Evolutionary conservation across 2,329 filamentous ascomycete genomes (phyloP), one percentile per base, ranked within the genome.

Genomic region (Hymenoscyphus fraxineus): DNA sequence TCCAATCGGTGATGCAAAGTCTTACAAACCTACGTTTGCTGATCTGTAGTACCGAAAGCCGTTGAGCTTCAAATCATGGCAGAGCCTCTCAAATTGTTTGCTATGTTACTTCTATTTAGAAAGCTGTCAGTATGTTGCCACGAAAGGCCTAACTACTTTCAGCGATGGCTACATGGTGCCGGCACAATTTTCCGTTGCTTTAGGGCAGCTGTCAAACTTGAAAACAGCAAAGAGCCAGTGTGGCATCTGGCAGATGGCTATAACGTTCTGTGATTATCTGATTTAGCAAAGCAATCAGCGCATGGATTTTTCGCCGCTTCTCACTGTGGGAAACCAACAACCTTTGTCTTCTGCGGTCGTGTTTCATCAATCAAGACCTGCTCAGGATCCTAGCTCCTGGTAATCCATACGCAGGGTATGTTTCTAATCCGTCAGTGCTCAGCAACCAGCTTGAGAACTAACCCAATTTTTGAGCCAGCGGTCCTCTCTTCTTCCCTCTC

Each of bases 291-390:
- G 16, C 16, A 39, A 47, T 60, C 55, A 41, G 57, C 39, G 59
- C 61, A 61, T 55, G 54, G 38, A n/a, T 39, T 41, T 63, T 13
- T 54, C 56, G 44, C 56, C 62, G 41, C 58, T 27, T 10, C 41
- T 54, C 41, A 22, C 40, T 35, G 32, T 60, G 58, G 39, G 54
- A 63, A 60, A 39, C 51, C 54, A 61, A 59, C 16, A 59, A 39
- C 68, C 68, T 70, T 72, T 72, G 66, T 70, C 65, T 67, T 22
- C 63, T 55, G 55, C 27, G 54, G 56, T 54, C 19, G 15, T 44
- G 69, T 72, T 72, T 72, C 69, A 71, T 61, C 22, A 58, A 59
- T 64, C 57, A 63, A 69, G 64, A 71, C 64, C 69, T 66, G 70
- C 65, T 70, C 63, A 64, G 15, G 51, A 58, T 32, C 59, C 38